Evolutionary conservation across 805 yeast genomes (phyloP).

Genomic region (Candida qinlingensis): DNA sequence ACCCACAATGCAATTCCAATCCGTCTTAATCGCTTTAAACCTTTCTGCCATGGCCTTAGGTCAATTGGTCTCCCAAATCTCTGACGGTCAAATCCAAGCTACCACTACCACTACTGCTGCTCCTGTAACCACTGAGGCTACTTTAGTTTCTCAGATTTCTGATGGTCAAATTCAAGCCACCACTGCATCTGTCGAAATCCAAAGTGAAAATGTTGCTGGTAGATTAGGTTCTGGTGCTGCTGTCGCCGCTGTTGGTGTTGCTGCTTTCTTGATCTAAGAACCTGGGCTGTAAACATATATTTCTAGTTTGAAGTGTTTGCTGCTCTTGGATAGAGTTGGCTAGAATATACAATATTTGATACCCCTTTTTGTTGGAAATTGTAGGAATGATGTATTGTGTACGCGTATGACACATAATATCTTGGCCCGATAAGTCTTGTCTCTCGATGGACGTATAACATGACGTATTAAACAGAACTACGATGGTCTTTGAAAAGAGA

Average conservation of each 20-base stretch:
- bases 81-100: slow-evolving; percentile 39
- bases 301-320: neutral
- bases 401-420: too few relatives aligned
- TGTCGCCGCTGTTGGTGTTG: slow-evolving; percentile 18
- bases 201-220: neutral
- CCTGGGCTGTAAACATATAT: neutral
- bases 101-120: slow-evolving; percentile 16
- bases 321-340: too few relatives aligned
- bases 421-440: too few relatives aligned
- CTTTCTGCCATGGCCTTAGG: slow-evolving; percentile 17
- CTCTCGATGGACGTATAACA: too few relatives aligned
- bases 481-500: too few relatives aligned
- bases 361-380: too few relatives aligned
- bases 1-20: slow-evolving; percentile 17
- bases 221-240: neutral
- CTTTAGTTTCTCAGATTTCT: slow-evolving; percentile 39
- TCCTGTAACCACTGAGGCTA: slow-evolving; percentile 16
- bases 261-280: slow-evolving; percentile 19
- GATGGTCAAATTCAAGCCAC: slow-evolving; percentile 40
- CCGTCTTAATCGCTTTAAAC: slow-evolving; percentile 12
- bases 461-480: too few relatives aligned
- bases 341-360: too few relatives aligned
- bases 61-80: slow-evolving; percentile 31
- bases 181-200: slow-evolving; percentile 12
- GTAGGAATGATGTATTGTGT: too few relatives aligned